These are phyloP conservation scores for Ustilago shanxiensis DNA, from an alignment of 1,284 basidiomycete species.

Conservation along the genomic window DNA sequence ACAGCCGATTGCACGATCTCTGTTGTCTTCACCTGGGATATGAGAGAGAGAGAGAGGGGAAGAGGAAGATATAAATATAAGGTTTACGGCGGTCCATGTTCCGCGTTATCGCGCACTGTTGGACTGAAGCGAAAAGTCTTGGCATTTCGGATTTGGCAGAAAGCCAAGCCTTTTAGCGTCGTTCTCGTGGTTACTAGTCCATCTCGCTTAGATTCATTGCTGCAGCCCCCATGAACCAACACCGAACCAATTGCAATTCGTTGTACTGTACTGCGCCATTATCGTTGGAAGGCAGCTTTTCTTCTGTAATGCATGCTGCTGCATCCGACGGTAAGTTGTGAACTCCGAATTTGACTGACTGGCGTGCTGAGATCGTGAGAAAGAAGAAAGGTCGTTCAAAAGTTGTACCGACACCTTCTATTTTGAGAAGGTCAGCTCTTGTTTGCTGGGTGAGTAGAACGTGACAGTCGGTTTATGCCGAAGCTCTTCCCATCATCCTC, in stretches of 20 bases:
- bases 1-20: background rate
- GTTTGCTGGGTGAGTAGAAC: background rate
- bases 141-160: background rate
- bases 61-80: background rate
- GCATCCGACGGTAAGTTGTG: constrained; percentile 4
- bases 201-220: constrained; percentile 15
- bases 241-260: too few relatives aligned
- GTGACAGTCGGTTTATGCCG: too few relatives aligned
- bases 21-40: background rate
- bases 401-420: constrained; percentile 6
- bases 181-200: constrained; percentile 6
- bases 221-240: background rate
- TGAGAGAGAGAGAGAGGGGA: too few relatives aligned
- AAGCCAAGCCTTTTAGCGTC: constrained; percentile 30
- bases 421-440: constrained; percentile 1
- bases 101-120: constrained; percentile 13
- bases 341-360: background rate
- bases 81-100: constrained; percentile 2
- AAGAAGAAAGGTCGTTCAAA: background rate
- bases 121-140: constrained; percentile 15
- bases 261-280: too few relatives aligned
- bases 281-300: background rate
- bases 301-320: background rate
- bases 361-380: background rate
- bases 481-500: too few relatives aligned